A percentile compares a stretch with the other conserved stretches of the same genome.
Conservation (phyloP, 2,329 filamentous ascomycete genomes). For the Stachybotrys chartarum region DNA sequence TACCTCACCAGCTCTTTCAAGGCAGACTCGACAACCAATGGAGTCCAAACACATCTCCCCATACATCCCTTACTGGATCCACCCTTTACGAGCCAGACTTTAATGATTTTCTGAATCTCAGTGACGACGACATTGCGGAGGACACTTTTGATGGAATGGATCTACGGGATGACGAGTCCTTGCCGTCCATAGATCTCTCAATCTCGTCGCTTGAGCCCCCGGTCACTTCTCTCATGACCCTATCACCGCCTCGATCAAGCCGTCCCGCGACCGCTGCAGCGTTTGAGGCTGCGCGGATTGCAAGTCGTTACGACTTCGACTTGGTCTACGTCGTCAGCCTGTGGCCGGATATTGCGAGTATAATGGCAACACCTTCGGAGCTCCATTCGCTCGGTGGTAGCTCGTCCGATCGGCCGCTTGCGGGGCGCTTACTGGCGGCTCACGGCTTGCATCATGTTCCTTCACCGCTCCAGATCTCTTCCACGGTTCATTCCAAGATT, state of each 20-base stretch:
- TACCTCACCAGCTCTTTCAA: background rate
- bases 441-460: constrained; percentile 44
- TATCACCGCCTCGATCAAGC: constrained; percentile 36
- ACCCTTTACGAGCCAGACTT: constrained; percentile 44
- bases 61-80: constrained; percentile 16
- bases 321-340: constrained; percentile 53
- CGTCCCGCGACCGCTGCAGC: constrained; percentile 41
- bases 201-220: constrained; percentile 14
- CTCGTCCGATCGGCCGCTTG: constrained; percentile 21
- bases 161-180: constrained; percentile 4
- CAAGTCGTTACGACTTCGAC: constrained; percentile 48
- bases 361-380: background rate
- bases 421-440: constrained; percentile 46
- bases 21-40: background rate
- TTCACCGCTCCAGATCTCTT: constrained; percentile 45
- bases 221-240: constrained; percentile 29
- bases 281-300: constrained; percentile 48
- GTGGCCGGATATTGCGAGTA: constrained; percentile 34
- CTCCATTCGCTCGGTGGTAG: background rate
- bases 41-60: constrained; percentile 5
- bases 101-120: constrained; percentile 45
- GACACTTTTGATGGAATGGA: constrained; percentile 13
- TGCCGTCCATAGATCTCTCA: constrained; percentile 13
- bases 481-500: constrained; percentile 41
- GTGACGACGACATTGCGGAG: constrained; percentile 53